Evolutionary conservation across 1,284 basidiomycete species (phyloP).

Genomic region (Ganoderma sinense): DNA sequence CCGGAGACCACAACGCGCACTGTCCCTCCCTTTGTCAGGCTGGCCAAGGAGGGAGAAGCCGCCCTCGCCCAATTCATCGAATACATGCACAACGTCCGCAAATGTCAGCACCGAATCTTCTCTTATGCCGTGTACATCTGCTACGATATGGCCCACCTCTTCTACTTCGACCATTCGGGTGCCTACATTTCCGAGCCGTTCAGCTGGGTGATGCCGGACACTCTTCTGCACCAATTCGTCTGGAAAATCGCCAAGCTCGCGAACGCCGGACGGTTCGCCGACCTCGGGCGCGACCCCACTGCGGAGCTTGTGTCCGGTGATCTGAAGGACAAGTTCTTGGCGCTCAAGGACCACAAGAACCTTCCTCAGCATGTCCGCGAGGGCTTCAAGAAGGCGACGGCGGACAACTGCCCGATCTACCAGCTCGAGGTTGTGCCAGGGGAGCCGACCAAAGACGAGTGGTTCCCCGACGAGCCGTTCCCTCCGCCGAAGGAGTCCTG

Average conservation of each 20-base stretch:
- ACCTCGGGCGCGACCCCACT: slow-evolving; percentile 29
- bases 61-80: slow-evolving; percentile 2
- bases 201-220: background rate
- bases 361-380: background rate
- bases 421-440: background rate
- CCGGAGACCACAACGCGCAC: background rate
- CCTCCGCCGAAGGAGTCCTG: background rate
- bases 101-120: slow-evolving; percentile 10
- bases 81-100: slow-evolving; percentile 1
- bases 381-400: background rate
- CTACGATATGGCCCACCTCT: slow-evolving; percentile 8
- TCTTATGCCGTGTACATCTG: slow-evolving; percentile 7
- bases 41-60: background rate
- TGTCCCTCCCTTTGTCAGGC: background rate
- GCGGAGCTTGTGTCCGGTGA: background rate
- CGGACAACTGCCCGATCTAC: slow-evolving; percentile 2
- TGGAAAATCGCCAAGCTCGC: slow-evolving; percentile 20
- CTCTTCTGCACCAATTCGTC: slow-evolving; percentile 17
- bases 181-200: slow-evolving; percentile 17
- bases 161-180: slow-evolving; percentile 18
- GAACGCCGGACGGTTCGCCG: background rate
- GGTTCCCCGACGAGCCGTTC: background rate
- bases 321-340: background rate
- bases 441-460: background rate
- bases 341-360: background rate